Base-by-base conservation (phyloP, 75 land plant species). In the Ceratopteris richardii region DNA sequence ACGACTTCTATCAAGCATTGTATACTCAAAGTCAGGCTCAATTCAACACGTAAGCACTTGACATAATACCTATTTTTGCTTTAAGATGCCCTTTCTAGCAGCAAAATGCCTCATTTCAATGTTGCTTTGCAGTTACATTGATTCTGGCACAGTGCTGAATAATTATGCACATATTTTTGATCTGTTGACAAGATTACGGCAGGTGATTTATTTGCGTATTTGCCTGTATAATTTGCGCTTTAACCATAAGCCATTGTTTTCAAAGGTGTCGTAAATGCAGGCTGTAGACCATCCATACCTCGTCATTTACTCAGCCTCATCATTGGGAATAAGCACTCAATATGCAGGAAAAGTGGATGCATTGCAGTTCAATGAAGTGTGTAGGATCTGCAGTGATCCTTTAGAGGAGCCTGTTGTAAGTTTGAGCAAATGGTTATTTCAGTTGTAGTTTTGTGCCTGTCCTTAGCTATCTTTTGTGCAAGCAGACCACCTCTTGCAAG, bases 101-200 rank as follows among this genome's bases (percentile, higher is more conserved):
- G n/a, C n/a, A n/a, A n/a, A 33, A 9, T 33, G 37, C 9, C 9
- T 3, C 9, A 33, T 4, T 9, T 9, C 9, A 9, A 33, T 4
- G 37, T 33, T 33, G 9, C 9, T 33, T 30, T 81, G 41, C 88
- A 91, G 97, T 36, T 91, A 84, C 66, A 66, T 84, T 18, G 60
- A 72, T 25, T 70, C 72, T 33, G 97, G 97, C 47, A 87, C 93
- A 17, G 40, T 91, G 36, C 37, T 84, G 70, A 91, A 87, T 71
- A 91, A 91, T 44, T 91, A 84, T 80, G 97, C 93, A 51, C 97
- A 91, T 60, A 87, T 91, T 47, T 91, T 91, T 84, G 97, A 91
- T 46, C 86, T 91, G 27, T 78, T 91, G n/a, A 87, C 86, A 12
- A 73, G 97, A 2, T 63, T 91, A 24, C 77, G 97, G 0, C 97